Percentiles rank a stretch among this genome's conserved stretches.
These are phyloP conservation scores for Leccinum griseonigrum DNA, from an alignment of 1,284 basidiomycete species.

Conservation along the genomic window DNA sequence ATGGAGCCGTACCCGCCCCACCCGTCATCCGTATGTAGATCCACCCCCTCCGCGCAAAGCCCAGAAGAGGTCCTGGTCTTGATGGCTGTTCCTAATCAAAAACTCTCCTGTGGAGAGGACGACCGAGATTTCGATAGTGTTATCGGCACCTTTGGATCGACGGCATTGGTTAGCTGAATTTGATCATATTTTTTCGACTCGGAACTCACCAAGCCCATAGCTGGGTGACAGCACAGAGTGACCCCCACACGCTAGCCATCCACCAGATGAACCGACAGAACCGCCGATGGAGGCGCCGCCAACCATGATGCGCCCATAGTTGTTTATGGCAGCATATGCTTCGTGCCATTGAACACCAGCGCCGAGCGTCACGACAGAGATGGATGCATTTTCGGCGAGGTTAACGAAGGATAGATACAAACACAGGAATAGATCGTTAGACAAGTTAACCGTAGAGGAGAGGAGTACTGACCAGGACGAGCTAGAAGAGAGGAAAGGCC, in stretches of 20 bases:
- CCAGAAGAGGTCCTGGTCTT: conserved; percentile 38
- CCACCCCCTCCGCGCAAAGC: conserved; percentile 20
- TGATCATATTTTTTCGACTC: neutral
- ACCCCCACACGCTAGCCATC: conserved; percentile 44
- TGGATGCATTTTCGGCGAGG: too few species aligned
- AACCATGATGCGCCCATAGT: conserved; percentile 35
- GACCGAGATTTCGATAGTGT: conserved; percentile 32
- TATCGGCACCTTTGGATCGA: conserved; percentile 38
- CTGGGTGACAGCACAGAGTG: conserved; percentile 39
- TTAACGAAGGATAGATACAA: too few species aligned
- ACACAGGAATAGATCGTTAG: too few species aligned
- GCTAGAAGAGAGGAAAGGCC: too few species aligned
- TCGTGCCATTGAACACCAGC: conserved; percentile 33
- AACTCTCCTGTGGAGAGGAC: conserved; percentile 17
- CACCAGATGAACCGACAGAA: conserved; percentile 40
- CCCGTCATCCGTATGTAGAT: too few species aligned
- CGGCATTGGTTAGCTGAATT: neutral
- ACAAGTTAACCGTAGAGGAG: too few species aligned
- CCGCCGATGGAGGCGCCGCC: conserved; percentile 32
- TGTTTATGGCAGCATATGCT: conserved; percentile 15
- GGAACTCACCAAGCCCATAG: conserved; percentile 42
- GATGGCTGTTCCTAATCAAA: conserved; percentile 15
- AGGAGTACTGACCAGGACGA: too few species aligned
- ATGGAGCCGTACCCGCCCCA: conserved; percentile 11
- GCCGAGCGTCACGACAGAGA: conserved; percentile 35